Evolutionary conservation across 2,329 filamentous ascomycete species (phyloP), one percentile per base, ranked within the genome.

Genomic region (Aspergillus unguis): DNA sequence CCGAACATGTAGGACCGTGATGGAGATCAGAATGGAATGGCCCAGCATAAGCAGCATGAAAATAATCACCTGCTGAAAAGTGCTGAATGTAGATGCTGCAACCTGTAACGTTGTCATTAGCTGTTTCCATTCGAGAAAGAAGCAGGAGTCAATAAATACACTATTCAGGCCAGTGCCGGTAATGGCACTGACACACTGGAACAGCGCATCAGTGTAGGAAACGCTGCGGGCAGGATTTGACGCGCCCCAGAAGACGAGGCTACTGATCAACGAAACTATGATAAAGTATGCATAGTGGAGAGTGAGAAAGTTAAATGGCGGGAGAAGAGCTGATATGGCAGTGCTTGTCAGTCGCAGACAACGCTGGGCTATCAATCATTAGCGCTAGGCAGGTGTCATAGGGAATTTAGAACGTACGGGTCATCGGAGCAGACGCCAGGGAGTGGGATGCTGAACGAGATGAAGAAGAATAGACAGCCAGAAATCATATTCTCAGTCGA

Each of bases 211-310:
- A 35, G 78, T 77, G 67, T 85, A 89, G 42, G 71, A 69, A 45
- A 88, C 74, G 56, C 75, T 80, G 48, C 71, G 66, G 17, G 69
- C 63, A 0, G 82, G 80, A 1, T 74, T 75, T 0, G 81, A 82
- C 0, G 78, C 75, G 6, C 74, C 55, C 56, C 69, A 88, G 62
- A 88, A 85, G 47, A 88, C 77, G 52, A 81, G 58, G 10, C 84
- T 84, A 47, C 75, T 76, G 23, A 85, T 29, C 5, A 87, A 64
- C 47, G 75, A 77, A 5, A 79, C 78, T 8, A 71, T 54, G 55
- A 86, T 75, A 65, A 88, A 88, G 69, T 88, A 88, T 46, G 77
- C 65, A 69, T 87, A 87, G 64, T 88, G 86, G 5, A 88, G 61
- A 2, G 81, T 83, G 61, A 86, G 80, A 65, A 82, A 86, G 59